Base-by-base conservation (phyloP, 768 basidiomycete genomes). In the Hericium erinaceus region DNA sequence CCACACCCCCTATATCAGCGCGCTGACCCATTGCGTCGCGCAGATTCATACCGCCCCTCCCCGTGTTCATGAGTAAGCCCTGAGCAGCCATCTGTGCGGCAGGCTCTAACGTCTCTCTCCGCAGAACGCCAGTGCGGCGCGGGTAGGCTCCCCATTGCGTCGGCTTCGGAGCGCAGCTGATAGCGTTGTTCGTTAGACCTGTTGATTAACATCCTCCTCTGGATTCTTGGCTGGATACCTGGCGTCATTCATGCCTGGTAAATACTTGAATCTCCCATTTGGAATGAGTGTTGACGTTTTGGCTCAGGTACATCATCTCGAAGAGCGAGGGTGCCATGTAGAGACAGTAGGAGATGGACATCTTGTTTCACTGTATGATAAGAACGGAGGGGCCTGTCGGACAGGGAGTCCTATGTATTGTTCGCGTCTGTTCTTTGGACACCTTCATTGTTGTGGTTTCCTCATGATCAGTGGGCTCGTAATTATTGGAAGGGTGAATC, bases 211-310 rank as follows among this genome's bases (percentile, higher is more conserved):
- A 66, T 75, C 59, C 63, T 69, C 0, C 67, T 78, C 11, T 75
- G 72, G 68, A 65, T 76, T 46, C 67, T 78, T 10, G 76, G 72
- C 10, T 78, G 74, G 75, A 72, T 77, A 20, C 76, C 76, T 3
- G 76, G 74, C 46, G 64, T 72, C n/a, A 54, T 76, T 18, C 75
- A 77, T 40, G 74, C 76, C 37, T 75, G 72, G 75, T 77, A 58
- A 22, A 63, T 57, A 2, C 15, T 20, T 26, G 26, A 26, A 3
- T 24, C 24, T 2, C 4, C 24, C 33, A 8, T 33, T 6, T 8
- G 1, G 7, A 33, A 2, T 8, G 1, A 2, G 5, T 6, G 7
- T 33, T 33, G 33, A 33, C 33, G 7, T 2, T 4, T 9, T 33
- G 8, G 33, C 16, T 13, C 28, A 72, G 71, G 69, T 72, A 56